Evolutionary conservation across 2,329 filamentous ascomycete genomes (phyloP), one percentile per base, ranked within the genome.

Genomic region (Aureobasidium sp.): DNA sequence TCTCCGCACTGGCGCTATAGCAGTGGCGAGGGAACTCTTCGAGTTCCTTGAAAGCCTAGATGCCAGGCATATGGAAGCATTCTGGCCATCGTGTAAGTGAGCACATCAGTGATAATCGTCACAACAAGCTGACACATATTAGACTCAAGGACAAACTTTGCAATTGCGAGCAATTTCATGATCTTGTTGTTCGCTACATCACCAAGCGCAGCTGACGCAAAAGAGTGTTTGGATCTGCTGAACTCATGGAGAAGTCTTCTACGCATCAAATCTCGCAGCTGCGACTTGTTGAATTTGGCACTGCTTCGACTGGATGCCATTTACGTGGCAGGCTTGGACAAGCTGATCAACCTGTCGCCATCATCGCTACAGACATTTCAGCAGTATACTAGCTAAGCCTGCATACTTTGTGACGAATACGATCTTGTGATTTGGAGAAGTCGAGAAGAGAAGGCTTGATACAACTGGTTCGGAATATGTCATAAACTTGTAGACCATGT

Each of bases 91-190:
- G 16, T 67, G 64, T 66, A 61, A 59, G 64, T 60, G 1, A 21
- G 22, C 8, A 11, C 27, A 27, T n/a, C 12, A 19, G 4, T 11
- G 6, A 6, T 12, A 32, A 11, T 17, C 30, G n/a, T 34, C n/a
- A 16, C 17, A 39, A 50, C 37, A 56, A 39, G n/a, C n/a, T 50
- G 14, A 11, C 50, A 3, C 14, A n/a, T 39, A n/a, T n/a, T n/a
- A 67, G 65, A 67, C 29, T 60, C 64, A 16, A 62, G 65, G 25
- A 62, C 63, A 3, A 67, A 68, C 54, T 68, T 68, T 56, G 64
- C 64, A 3, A 65, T 68, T 50, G 64, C 63, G 14, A 64, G 62
- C 10, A 61, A 58, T 25, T 68, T 68, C 50, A 64, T 68, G 58
- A 53, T 66, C 5, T 56, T 64, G 21, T 60, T 68, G 16, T 67